Base-by-base conservation (phyloP, 768 basidiomycete species). In the Agrocybe pediades region DNA sequence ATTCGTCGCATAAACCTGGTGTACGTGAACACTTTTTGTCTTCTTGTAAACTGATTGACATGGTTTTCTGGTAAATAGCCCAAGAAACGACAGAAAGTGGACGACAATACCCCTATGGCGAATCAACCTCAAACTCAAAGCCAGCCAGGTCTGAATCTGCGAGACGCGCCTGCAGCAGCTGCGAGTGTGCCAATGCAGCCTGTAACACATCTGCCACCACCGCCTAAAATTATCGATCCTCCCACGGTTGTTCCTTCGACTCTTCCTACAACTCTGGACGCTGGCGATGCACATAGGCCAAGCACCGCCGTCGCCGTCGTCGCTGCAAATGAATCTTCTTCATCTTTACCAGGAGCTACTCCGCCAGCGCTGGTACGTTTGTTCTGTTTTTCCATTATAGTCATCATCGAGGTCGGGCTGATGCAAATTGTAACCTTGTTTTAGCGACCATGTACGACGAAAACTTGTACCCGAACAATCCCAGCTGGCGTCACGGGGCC, bases 401-500 rank as follows among this genome's bases (percentile, higher is more conserved):
- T 33, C 15, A 21, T 25, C 48, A 17, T 17, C 41, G 7, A 29
- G 13, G 3, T 41, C 2, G 17, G 17, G 20, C 33, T 23, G 11
- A 24, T n/a, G 21, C 21, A 45, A 13, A 25, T 40, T 9, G 6
- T 53, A 17, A 29, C 50, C n/a, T 13, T 29, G 46, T 19, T 41
- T 45, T 36, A 60, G 54, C 69, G 68, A 16, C 48, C 49, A 27
- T 75, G 74, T 48, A 54, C 55, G 7, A 75, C 69, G 46, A 76
- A 75, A 55, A 57, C 63, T 6, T 82, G 81, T 59, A 67, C 56
- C 46, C 76, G 80, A 2, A 49, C 56, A 9, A 53, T 81, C 2
- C 57, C 71, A 6, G 21, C 46, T 6, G 60, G 60, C 21, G 29
- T 58, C 7, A 13, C 45, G 0, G 71, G 72, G 19, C 64, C 66